A percentile compares a stretch with the other conserved stretches of the same genome.
Evolutionary conservation across 2,329 filamentous ascomycete genomes (phyloP).

Genomic region (Colletotrichum costaricense): DNA sequence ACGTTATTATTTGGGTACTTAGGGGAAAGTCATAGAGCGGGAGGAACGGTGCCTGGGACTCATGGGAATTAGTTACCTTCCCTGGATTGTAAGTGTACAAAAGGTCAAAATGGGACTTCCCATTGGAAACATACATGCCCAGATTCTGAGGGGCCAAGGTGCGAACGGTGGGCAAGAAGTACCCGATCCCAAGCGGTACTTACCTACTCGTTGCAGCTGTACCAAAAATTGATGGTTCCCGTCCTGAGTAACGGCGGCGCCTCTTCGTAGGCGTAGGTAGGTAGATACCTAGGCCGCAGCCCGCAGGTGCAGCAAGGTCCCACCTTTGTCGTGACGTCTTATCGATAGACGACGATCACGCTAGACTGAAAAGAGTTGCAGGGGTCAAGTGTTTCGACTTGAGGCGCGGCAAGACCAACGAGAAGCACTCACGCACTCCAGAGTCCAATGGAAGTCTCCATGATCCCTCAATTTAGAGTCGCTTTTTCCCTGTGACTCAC

Average conservation of each 20-base stretch:
- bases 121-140: neutral
- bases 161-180: neutral
- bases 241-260: too few species aligned
- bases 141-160: neutral
- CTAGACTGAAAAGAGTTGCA: constrained; percentile 13
- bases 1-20: too few species aligned
- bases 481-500: constrained; percentile 16
- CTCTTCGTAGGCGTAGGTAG: neutral
- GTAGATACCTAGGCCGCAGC: neutral
- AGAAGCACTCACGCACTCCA: neutral
- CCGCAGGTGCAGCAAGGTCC: neutral
- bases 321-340: constrained; percentile 9
- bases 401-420: constrained; percentile 11
- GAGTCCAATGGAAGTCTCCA: neutral
- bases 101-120: neutral
- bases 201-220: neutral
- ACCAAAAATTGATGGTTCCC: neutral
- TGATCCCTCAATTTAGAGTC: constrained; percentile 9
- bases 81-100: neutral
- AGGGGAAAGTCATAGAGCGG: too few species aligned
- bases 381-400: constrained; percentile 27
- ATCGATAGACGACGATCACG: constrained; percentile 24
- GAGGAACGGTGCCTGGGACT: too few species aligned
- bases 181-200: neutral
- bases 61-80: neutral